Evolutionary conservation across 805 yeast genomes (phyloP).

Genomic region (Clavispora phyllophila): DNA sequence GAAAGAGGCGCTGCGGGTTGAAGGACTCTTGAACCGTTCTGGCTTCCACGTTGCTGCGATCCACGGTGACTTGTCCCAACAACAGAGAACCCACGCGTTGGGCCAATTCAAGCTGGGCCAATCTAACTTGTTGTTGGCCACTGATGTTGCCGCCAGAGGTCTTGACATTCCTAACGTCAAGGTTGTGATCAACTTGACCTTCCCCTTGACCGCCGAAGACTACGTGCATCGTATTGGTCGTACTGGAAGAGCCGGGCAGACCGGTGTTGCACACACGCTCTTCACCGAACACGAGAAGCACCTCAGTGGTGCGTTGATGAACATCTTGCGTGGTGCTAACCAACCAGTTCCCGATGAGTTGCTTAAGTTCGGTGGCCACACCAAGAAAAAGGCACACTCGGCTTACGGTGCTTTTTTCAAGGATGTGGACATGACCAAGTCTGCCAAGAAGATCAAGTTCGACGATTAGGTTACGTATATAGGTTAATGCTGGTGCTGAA

Average conservation of each 20-base stretch:
- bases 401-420: slow-evolving; percentile 98
- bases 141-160: slow-evolving; percentile 98
- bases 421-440: slow-evolving; percentile 78
- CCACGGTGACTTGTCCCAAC: slow-evolving; percentile 93
- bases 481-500: neutral
- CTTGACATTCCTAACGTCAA: slow-evolving; percentile 96
- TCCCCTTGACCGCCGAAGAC: slow-evolving; percentile 95
- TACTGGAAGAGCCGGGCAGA: slow-evolving; percentile 95
- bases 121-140: slow-evolving; percentile 76
- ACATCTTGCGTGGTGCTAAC: slow-evolving; percentile 87
- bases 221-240: slow-evolving; percentile 97
- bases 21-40: slow-evolving; percentile 62
- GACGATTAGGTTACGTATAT: slow-evolving; percentile 22
- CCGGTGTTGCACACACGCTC: slow-evolving; percentile 91
- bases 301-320: slow-evolving; percentile 88
- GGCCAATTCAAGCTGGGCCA: slow-evolving; percentile 79
- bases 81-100: slow-evolving; percentile 84
- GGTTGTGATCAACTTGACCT: slow-evolving; percentile 88
- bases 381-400: slow-evolving; percentile 94
- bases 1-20: slow-evolving; percentile 93
- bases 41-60: slow-evolving; percentile 86
- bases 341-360: slow-evolving; percentile 95
- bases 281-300: slow-evolving; percentile 97
- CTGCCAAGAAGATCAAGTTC: slow-evolving; percentile 88
- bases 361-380: slow-evolving; percentile 93